Base-by-base conservation (phyloP, 2,329 filamentous ascomycete species). In the Ceratocystis harringtonii region DNA sequence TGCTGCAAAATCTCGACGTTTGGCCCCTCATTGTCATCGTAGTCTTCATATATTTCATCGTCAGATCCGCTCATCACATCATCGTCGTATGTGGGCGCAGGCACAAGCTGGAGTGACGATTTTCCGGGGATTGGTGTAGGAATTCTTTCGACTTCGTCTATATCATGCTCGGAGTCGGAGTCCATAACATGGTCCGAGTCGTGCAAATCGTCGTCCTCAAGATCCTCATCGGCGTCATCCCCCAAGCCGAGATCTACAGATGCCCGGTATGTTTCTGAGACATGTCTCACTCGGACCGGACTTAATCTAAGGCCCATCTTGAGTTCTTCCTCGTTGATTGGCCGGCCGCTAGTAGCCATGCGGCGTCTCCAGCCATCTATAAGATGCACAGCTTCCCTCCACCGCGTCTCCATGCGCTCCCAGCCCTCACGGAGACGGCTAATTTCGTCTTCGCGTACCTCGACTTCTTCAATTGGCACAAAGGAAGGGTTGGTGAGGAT, bases 401-500 rank as follows among this genome's bases (percentile, higher is more conserved):
- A 96, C 63, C 91, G 84, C 25, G 79, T 82, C 74, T 97, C 92
- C 89, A 97, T 96, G 75, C 88, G 91, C 73, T 95, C 89, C 87
- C 92, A 95, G 17, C 92, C 90, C 65, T 88, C 84, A 65, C 90
- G 85, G 61, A 99, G 79, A 63, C 89, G 83, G 63, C 82, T 81
- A 69, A 99, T 97, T 73, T 96, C 92, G 67, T 95, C 88, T 69
- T 99, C 92, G 65, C 92, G 85, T n/a, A 91, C 77, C 72, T 95
- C 87, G 1, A 99, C 90, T 74, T 97, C 94, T 71, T 97, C 94
- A 25, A 97, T 84, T 0, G 92, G 89, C 15, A 96, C 94, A 73
- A 97, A 99, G 1, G 92, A 95, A 1, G 94, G 94, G 72, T 97
- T 97, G 7, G 91, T 96, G 57, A 99, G 79, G 45, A 99, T 83